Conservation (phyloP, 1,139 yeast genomes). For the Debaryomyces robertsiae region DNA sequence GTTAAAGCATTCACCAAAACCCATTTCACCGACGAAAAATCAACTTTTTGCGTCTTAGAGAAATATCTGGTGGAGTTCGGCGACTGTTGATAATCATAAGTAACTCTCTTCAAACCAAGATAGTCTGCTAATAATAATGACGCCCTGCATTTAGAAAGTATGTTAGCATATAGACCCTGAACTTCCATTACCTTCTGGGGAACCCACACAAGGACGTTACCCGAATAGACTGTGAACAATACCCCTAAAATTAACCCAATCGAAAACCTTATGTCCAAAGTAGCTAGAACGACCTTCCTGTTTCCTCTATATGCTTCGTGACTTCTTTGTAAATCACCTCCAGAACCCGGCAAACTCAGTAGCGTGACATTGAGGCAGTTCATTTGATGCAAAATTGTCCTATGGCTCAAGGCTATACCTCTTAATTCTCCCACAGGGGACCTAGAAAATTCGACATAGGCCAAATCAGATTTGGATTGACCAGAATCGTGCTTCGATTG, state of each 20-base stretch:
- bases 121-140: constrained; percentile 82
- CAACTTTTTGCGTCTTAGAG: constrained; percentile 76
- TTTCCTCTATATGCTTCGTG: constrained; percentile 28
- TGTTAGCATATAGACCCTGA: constrained; percentile 86
- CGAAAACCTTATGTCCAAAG: constrained; percentile 83
- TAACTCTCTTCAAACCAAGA: constrained; percentile 87
- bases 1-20: constrained; percentile 89
- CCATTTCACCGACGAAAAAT: constrained; percentile 81
- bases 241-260: constrained; percentile 86
- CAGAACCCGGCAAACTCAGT: constrained; percentile 59
- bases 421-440: constrained; percentile 90
- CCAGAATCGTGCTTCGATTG: constrained; percentile 23
- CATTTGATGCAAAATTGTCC: constrained; percentile 89
- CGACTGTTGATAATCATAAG: constrained; percentile 87
- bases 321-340: constrained; percentile 39
- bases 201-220: constrained; percentile 80
- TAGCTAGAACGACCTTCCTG: constrained; percentile 57
- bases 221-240: constrained; percentile 79
- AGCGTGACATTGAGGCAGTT: constrained; percentile 68
- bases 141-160: constrained; percentile 70
- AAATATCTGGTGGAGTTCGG: constrained; percentile 84
- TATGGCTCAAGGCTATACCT: constrained; percentile 91
- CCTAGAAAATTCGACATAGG: constrained; percentile 90
- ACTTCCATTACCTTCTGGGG: constrained; percentile 74
- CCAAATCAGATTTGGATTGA: constrained; percentile 55